Evolutionary conservation across 1,284 basidiomycete species (phyloP), one percentile per base, ranked within the genome.

Genomic region (Serendipita sp.): DNA sequence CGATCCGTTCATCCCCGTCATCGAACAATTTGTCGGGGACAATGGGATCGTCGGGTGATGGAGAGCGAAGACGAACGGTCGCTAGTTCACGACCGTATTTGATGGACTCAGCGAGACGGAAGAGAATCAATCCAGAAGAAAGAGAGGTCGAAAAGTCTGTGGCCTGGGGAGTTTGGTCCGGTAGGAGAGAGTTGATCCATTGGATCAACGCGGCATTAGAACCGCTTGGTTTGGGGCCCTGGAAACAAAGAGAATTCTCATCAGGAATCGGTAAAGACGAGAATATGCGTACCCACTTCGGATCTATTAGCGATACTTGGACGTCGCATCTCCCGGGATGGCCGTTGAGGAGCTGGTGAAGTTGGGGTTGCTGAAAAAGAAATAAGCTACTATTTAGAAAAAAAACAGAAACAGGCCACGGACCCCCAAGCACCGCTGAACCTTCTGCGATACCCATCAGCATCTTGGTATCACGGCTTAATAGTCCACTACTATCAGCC

Each of bases 401-500:
- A 26, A 13, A 41, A n/a, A 49, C n/a, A 10, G 45, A 29, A 41
- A 41, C 13, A 13, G 38, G 13, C 32, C 29, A 58, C 53, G 29
- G 4, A 58, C 53, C 26, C n/a, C 53, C 53, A n/a, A 58, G 34
- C 6, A 58, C 53, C 69, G 72, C 64, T 73, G 74, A 67, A 72
- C 70, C 61, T 74, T 71, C 30, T 77, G 74, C 60, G 71, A 82
- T 68, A 61, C 87, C 83, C 84, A 92, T 88, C 47, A 93, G 75
- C 6, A 94, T 79, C 26, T 84, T 82, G 1, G 91, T 90, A 71
- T 94, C 91, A 3, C 91, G 83, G 47, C 82, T 87, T 0, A 93
- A 93, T 12, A 99, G 79, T 70, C 93, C 87, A 72, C 92, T 88
- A 5, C 91, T 88, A 71, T 98, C 92, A 67, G 93, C 90, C 38